Evolutionary conservation across 805 yeast species (phyloP), one percentile per base, ranked within the genome.

Genomic region (Candida qinlingensis): DNA sequence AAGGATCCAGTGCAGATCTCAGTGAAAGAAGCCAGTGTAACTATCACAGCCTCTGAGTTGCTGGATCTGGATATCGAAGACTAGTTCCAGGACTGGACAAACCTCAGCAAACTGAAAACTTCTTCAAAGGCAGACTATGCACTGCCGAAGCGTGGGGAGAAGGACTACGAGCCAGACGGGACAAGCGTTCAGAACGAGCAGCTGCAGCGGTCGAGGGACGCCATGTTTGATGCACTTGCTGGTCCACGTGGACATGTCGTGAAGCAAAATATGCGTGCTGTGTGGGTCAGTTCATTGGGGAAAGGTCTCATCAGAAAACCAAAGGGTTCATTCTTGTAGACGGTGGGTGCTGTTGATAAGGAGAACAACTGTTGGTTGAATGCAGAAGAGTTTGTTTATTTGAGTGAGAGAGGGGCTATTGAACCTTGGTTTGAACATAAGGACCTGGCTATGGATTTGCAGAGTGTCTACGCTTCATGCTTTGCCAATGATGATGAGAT

Each of bases 141-240:
- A 0, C 49, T 62, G 28, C 91, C 91, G 3, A 85, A 81, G 54
- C 69, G 92, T 51, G 96, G 96, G 2, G 90, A 81, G 49, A 91
- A 91, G 62, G 96, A 87, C 55, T 86, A 81, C 55, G 96, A 82
- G 51, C 96, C 95, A 0, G 92, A 85, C 61, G 89, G 87, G 0
- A 82, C 90, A 0, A 56, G 59, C 6, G 60, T 70, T 5, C 94
- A 87, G 61, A 62, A 58, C 5, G 50, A 61, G 4, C 63, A 69
- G 13, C 70, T 91, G 5, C 66, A 69, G 9, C 71, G 70, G 28
- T 80, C 92, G 9, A 70, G 87, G 45, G 66, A 75, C 31, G 81
- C 84, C 30, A 90, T 91, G 96, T 88, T 78, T 59, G 68, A 70
- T 4, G 91, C 95, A 0, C 67, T 90, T 30, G 60, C 57, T 1